Conservation (phyloP, 1,139 yeast genomes). For the Sugiyamaella castrensis region DNA sequence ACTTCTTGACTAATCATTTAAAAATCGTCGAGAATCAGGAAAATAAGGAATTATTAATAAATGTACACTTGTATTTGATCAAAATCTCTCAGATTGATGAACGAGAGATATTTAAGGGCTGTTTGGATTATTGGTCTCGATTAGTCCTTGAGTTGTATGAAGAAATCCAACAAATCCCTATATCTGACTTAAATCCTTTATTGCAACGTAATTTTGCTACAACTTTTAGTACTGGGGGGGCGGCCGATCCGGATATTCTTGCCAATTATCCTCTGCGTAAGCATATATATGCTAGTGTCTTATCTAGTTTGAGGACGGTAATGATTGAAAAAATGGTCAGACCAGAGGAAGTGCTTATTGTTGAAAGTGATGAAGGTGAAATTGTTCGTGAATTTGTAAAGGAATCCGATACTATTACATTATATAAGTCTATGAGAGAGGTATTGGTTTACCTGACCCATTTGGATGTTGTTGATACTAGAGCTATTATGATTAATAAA, state of each 20-base stretch:
- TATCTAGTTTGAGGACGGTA: constrained; percentile 81
- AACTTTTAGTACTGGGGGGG: constrained; percentile 53
- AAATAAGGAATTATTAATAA: constrained; percentile 58
- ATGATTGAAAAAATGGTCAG: constrained; percentile 97
- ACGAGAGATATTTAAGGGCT: constrained; percentile 91
- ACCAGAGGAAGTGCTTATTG: constrained; percentile 95
- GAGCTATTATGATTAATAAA: constrained; percentile 87
- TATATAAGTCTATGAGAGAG: constrained; percentile 94
- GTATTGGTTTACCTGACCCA: constrained; percentile 93
- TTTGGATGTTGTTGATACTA: constrained; percentile 91
- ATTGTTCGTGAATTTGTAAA: constrained; percentile 96
- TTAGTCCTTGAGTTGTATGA: constrained; percentile 76
- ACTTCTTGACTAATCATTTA: constrained; percentile 78
- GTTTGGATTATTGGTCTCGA: constrained; percentile 90
- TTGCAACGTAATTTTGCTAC: constrained; percentile 58
- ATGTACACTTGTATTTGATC: constrained; percentile 76
- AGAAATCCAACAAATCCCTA: constrained; percentile 81
- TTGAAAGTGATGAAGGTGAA: constrained; percentile 98
- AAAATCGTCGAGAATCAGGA: constrained; percentile 65
- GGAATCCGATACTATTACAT: constrained; percentile 93
- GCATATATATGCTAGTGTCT: constrained; percentile 70
- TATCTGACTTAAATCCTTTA: constrained; percentile 67
- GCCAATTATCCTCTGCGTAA: constrained; percentile 79
- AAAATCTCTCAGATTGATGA: constrained; percentile 90
- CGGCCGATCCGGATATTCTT: constrained; percentile 77